Percentiles rank a stretch among this genome's conserved stretches.
These are phyloP conservation scores for Phytophthora boehmeriae DNA, from an alignment of 352 stramenopile genomes.

Conservation along the genomic window DNA sequence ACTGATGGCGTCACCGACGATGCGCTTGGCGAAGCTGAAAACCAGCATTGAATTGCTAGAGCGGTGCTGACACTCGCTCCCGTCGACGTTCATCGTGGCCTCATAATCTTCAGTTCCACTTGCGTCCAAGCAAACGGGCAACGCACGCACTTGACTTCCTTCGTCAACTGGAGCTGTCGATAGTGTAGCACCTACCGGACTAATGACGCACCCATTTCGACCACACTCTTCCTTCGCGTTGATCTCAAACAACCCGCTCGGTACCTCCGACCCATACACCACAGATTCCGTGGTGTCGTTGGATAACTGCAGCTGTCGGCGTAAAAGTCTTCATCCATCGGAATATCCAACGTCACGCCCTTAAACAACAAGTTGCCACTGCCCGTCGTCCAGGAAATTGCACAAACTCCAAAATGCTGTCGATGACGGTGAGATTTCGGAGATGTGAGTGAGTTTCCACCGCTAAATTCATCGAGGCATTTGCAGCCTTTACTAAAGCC, in stretches of 20 bases:
- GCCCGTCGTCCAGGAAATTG: conserved; percentile 26
- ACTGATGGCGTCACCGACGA: conserved; percentile 48
- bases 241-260: conserved; percentile 47
- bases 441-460: conserved; percentile 35
- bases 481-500: conserved; percentile 31
- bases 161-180: conserved; percentile 41
- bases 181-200: conserved; percentile 34
- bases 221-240: conserved; percentile 67
- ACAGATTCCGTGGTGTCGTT: conserved; percentile 46
- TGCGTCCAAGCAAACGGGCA: conserved; percentile 46
- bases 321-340: conserved; percentile 43
- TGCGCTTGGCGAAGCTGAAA: conserved; percentile 61
- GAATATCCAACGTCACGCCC: conserved; percentile 51
- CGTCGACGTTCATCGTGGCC: conserved; percentile 36
- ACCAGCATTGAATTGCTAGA: conserved; percentile 51
- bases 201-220: conserved; percentile 50
- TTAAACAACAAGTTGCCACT: conserved; percentile 43
- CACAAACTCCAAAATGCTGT: conserved; percentile 43
- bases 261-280: conserved; percentile 29
- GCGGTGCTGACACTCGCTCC: conserved; percentile 22
- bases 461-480: conserved; percentile 27
- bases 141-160: conserved; percentile 50
- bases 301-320: conserved; percentile 30
- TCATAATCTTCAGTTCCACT: conserved; percentile 38
- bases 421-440: conserved; percentile 33